Conservation (phyloP, 768 basidiomycete genomes). For the Naganishia vishniacii region DNA sequence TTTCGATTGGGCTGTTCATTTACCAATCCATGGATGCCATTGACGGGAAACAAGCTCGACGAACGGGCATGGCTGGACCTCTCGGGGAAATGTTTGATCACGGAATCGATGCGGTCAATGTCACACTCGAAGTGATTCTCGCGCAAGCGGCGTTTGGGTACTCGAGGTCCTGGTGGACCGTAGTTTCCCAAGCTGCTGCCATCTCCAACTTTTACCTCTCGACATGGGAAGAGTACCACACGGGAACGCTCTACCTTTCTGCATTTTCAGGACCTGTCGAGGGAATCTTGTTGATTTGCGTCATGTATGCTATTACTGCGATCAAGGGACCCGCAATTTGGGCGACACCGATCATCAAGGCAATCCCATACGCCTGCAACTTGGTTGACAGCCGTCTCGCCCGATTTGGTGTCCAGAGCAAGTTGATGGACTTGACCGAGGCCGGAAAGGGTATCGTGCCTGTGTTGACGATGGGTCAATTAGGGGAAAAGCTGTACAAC, state of each 20-base stretch:
- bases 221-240: conserved; percentile 60
- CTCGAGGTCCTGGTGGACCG: conserved; percentile 95
- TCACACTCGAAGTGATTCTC: conserved; percentile 87
- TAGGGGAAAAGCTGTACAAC: conserved; percentile 1
- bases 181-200: conserved; percentile 72
- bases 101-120: conserved; percentile 81
- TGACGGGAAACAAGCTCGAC: conserved; percentile 76
- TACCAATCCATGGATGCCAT: conserved; percentile 61
- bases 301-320: conserved; percentile 72
- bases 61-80: conserved; percentile 96
- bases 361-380: conserved; percentile 21
- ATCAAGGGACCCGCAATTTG: conserved; percentile 55
- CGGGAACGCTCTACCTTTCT: conserved; percentile 71
- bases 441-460: conserved; percentile 31
- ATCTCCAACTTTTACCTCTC: conserved; percentile 74
- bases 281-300: conserved; percentile 79
- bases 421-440: conserved; percentile 29
- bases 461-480: background rate
- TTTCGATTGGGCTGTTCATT: conserved; percentile 78
- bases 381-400: conserved; percentile 23
- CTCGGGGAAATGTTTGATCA: conserved; percentile 98
- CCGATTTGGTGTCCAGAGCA: conserved; percentile 9
- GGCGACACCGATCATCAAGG: conserved; percentile 33
- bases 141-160: conserved; percentile 78
- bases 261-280: conserved; percentile 94